Conservation (phyloP, 208 protist genomes). For the Acanthamoeba castellanii region DNA sequence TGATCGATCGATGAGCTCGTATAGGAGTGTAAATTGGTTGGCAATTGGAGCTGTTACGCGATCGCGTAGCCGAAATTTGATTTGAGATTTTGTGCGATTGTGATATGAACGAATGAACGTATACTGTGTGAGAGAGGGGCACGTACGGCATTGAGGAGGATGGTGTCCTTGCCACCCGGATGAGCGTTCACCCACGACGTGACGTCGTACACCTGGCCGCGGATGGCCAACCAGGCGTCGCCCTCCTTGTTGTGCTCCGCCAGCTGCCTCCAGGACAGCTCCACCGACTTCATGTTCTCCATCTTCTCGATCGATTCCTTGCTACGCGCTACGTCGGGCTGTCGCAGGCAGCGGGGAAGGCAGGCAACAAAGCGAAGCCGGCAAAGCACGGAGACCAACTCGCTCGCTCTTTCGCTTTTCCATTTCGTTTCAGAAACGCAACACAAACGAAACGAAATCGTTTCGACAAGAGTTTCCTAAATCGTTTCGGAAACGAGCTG, state of each 20-base stretch:
- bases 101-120: background rate
- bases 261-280: slow-evolving; percentile 59
- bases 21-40: too few species aligned
- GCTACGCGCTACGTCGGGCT: background rate
- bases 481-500: background rate
- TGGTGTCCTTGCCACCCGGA: slow-evolving; percentile 41
- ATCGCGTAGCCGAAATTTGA: background rate
- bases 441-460: too few species aligned
- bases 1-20: too few species aligned
- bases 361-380: background rate
- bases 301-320: background rate
- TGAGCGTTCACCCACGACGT: slow-evolving; percentile 55
- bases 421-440: too few species aligned
- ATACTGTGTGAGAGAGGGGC: too few species aligned
- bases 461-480: background rate
- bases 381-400: too few species aligned
- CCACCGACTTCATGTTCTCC: background rate
- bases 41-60: too few species aligned
- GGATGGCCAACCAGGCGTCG: slow-evolving; percentile 35
- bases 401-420: too few species aligned
- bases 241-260: slow-evolving; percentile 59
- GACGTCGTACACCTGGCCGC: slow-evolving; percentile 62
- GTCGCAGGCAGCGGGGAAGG: background rate
- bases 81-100: background rate
- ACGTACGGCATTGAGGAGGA: slow-evolving; percentile 58